phyloP scores from a whole-genome alignment of 2,329 filamentous ascomycete species.

The Diaporthe sp. region DNA sequence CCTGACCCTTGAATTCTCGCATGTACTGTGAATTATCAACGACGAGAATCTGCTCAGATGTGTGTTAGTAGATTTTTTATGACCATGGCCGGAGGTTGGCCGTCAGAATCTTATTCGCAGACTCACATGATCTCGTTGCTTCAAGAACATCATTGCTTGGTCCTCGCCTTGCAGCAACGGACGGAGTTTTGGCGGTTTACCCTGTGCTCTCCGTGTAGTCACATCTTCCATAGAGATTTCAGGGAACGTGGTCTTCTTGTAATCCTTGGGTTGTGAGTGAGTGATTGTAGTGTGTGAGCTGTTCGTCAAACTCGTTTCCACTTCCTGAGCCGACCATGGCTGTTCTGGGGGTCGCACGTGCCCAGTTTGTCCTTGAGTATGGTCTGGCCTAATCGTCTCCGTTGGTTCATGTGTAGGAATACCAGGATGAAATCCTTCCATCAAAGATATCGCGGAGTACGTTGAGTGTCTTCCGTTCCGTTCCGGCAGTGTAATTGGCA shows the following conservation, averaged over 20 bases:
- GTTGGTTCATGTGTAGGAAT: neutral
- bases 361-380: neutral
- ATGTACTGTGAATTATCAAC: conserved; percentile 2
- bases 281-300: neutral
- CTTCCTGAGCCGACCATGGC: neutral
- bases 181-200: neutral
- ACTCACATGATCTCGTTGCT: conserved; percentile 26
- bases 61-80: neutral
- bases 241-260: neutral
- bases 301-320: neutral
- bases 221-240: neutral
- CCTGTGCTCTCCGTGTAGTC: neutral
- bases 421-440: neutral
- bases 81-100: rapidly evolving
- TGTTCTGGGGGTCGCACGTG: neutral
- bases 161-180: neutral
- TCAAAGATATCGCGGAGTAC: neutral
- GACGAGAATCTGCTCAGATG: neutral
- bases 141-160: neutral
- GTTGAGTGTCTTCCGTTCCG: neutral
- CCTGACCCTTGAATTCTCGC: neutral
- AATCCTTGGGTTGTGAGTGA: neutral
- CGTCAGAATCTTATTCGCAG: neutral
- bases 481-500: neutral
- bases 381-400: too few species aligned